These are phyloP conservation scores for Ilyonectria destructans DNA, from an alignment of 2,329 filamentous ascomycete genomes.

Conservation along the genomic window DNA sequence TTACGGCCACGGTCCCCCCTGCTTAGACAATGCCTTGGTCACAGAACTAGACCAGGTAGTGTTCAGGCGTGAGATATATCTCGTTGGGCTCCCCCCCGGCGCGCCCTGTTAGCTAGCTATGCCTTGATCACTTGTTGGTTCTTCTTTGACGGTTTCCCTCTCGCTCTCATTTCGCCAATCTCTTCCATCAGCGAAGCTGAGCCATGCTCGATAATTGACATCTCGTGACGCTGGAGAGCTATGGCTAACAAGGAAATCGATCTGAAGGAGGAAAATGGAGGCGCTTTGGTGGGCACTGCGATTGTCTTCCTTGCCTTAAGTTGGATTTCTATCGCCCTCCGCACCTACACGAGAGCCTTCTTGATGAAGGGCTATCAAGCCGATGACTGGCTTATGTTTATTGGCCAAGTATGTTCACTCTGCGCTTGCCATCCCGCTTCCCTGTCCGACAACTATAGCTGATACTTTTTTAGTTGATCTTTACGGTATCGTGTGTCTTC, in stretches of 20 bases:
- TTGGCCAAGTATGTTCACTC: conserved; percentile 59
- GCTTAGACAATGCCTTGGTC: conserved; percentile 25
- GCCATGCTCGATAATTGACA: conserved; percentile 42
- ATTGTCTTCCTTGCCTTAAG: conserved; percentile 58
- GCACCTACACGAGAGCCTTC: conserved; percentile 61
- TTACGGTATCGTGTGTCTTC: conserved; percentile 65
- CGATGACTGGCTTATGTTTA: conserved; percentile 71
- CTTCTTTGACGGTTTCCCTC: conserved; percentile 9
- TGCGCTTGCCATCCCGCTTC: not conserved
- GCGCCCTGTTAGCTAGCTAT: conserved; percentile 18
- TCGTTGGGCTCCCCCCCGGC: conserved; percentile 33
- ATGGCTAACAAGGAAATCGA: conserved; percentile 55
- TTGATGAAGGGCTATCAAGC: conserved; percentile 63
- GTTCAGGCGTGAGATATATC: conserved; percentile 42
- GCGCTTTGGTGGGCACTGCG: conserved; percentile 55
- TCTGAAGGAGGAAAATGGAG: conserved; percentile 58
- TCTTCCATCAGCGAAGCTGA: conserved; percentile 27
- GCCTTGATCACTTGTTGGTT: conserved; percentile 13
- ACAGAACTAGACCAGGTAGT: conserved; percentile 25
- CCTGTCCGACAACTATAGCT: conserved; percentile 7
- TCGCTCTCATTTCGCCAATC: conserved; percentile 18
- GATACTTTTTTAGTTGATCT: conserved; percentile 56
- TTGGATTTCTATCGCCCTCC: conserved; percentile 61
- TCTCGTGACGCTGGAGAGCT: conserved; percentile 44
- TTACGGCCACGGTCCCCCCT: conserved; percentile 31